Evolutionary conservation across 306 rosid genomes (phyloP).

Genomic region (Fragaria nilgerrensis): DNA sequence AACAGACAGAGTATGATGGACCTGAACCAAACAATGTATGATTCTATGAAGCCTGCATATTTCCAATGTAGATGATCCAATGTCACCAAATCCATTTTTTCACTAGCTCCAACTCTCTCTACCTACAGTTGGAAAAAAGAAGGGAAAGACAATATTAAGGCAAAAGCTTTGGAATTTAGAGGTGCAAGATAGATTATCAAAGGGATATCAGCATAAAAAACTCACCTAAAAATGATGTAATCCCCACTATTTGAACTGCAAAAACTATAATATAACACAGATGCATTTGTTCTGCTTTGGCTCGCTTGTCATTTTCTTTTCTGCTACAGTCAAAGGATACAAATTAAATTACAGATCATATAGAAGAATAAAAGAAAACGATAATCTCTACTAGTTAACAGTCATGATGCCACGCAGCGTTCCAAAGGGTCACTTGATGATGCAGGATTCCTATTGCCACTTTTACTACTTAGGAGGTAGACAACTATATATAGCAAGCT

Average conservation of each 20-base stretch:
- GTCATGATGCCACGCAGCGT: not conserved
- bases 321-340: constrained; percentile 41
- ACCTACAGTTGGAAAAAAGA: constrained; percentile 15
- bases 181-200: constrained; percentile 10
- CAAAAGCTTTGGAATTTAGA: not conserved
- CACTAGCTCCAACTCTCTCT: constrained; percentile 25
- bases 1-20: constrained; percentile 1
- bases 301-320: constrained; percentile 60
- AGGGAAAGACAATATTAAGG: not conserved
- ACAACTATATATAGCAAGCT: not conserved
- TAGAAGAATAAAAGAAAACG: constrained; percentile 9
- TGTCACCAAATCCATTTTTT: constrained; percentile 26
- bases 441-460: not conserved
- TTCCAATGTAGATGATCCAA: constrained; percentile 13
- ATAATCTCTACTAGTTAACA: constrained; percentile 7
- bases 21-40: constrained; percentile 16
- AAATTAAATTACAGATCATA: constrained; percentile 7
- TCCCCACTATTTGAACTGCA: constrained; percentile 23
- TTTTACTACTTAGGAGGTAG: not conserved
- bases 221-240: constrained; percentile 35
- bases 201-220: constrained; percentile 3
- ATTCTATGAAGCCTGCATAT: constrained; percentile 4
- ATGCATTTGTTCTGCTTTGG: constrained; percentile 53
- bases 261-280: constrained; percentile 70
- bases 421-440: not conserved